Percentiles rank a stretch among this genome's conserved stretches.
phyloP scores from a whole-genome alignment of 2,329 filamentous ascomycete genomes.

The Hymenoscyphus fraxineus region DNA sequence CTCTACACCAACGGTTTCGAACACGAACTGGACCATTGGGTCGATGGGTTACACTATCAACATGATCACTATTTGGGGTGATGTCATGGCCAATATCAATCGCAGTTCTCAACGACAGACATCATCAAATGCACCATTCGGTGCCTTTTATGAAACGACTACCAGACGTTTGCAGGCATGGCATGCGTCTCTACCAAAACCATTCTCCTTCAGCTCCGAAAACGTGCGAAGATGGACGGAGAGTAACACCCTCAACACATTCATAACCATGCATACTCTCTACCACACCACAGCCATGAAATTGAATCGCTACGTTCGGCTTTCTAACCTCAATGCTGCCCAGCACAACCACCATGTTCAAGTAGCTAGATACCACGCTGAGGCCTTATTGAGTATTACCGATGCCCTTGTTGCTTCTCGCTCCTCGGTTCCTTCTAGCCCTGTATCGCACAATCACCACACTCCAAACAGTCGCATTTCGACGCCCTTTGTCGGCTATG shows the following conservation, averaged over 20 bases:
- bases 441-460: slow-evolving; percentile 1
- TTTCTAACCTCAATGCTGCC: slow-evolving; percentile 40
- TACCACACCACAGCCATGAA: slow-evolving; percentile 62
- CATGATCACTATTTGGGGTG: slow-evolving; percentile 62
- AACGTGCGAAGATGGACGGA: slow-evolving; percentile 56
- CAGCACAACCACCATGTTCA: slow-evolving; percentile 44
- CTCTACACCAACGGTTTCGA: slow-evolving; percentile 40
- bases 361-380: slow-evolving; percentile 49
- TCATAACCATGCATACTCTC: slow-evolving; percentile 63
- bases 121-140: slow-evolving; percentile 34
- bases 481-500: slow-evolving; percentile 60
- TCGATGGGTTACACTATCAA: slow-evolving; percentile 58
- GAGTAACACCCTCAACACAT: slow-evolving; percentile 52
- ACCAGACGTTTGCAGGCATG: slow-evolving; percentile 54
- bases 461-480: slow-evolving; percentile 37
- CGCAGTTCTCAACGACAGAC: slow-evolving; percentile 39
- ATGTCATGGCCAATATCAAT: slow-evolving; percentile 58
- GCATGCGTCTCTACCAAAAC: slow-evolving; percentile 51
- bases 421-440: slow-evolving; percentile 9
- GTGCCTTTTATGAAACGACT: slow-evolving; percentile 49
- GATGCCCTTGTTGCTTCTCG: slow-evolving; percentile 40
- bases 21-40: slow-evolving; percentile 33
- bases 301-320: slow-evolving; percentile 57
- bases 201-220: slow-evolving; percentile 49
- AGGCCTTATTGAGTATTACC: slow-evolving; percentile 47